Base-by-base conservation (phyloP, 2,329 filamentous ascomycete species). In the Penicillium sp. region DNA sequence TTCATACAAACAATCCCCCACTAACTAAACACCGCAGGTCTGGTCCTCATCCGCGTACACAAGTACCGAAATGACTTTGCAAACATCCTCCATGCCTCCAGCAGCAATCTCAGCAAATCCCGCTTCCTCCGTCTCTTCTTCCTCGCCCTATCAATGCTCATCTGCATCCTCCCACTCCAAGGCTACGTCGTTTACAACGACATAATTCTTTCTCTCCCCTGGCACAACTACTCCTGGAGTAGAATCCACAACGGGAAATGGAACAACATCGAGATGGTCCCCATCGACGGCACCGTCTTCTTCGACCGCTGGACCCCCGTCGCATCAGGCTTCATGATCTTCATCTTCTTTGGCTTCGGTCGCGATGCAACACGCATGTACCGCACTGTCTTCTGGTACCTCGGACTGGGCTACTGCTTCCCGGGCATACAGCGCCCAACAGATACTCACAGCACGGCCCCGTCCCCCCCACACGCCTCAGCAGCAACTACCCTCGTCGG, bases 341-440 rank as follows among this genome's bases (percentile, higher is more conserved):
- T 89, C 67, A 52, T 82, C n/a, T 83, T 87, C 65, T 89, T 89
- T 62, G 87, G 87, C 9, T 81, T 86, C 17, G 87, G 86, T 31
- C 77, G 75, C 27, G 87, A 89, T 65, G 86, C 86, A 0, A 74
- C 77, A 4, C 74, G 76, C 25, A 81, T 84, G 71, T 88, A 87
- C 67, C 76, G 75, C 52, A 70, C 71, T 4, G 75, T 77, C 56
- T 66, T 82, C 45, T 60, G 75, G 25, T 70, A 69, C n/a, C 49
- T 81, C 27, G 80, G 80, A 0, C 61, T 82, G 38, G 70, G 70
- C 15, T 60, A 61, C 41, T 72, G 67, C 46, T 73, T 77, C 56
- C 59, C 71, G 6, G 48, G 59, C 2, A 56, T 73, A 41, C 54
- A 47, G 29, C 63, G 51, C 50, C 68, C 62, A 49, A 21, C 62